Percentiles rank a stretch among this genome's conserved stretches.
phyloP scores from a whole-genome alignment of 2,329 filamentous ascomycete species.

The Fusarium burgessii region DNA sequence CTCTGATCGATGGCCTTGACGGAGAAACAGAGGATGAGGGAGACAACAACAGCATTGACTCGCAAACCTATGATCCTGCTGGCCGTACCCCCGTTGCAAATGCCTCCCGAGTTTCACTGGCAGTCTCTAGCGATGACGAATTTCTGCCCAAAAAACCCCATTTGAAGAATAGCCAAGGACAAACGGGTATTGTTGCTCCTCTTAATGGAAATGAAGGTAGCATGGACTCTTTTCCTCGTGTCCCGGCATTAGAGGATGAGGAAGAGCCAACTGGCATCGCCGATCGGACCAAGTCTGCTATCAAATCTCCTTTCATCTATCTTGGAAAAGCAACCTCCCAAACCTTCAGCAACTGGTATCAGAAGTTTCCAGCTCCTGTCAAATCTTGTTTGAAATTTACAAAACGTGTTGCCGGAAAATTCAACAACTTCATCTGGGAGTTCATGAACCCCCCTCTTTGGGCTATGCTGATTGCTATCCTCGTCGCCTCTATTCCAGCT shows the following conservation, averaged over 20 bases:
- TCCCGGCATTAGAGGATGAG: constrained; percentile 58
- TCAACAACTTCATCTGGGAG: constrained; percentile 79
- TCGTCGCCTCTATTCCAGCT: constrained; percentile 87
- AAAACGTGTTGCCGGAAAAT: constrained; percentile 54
- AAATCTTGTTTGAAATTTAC: constrained; percentile 52
- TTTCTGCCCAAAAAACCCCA: constrained; percentile 49
- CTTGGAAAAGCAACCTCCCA: constrained; percentile 41
- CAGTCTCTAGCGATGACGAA: constrained; percentile 63
- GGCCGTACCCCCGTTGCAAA: constrained; percentile 66
- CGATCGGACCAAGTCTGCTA: constrained; percentile 51
- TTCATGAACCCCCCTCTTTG: constrained; percentile 99
- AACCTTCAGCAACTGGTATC: constrained; percentile 47
- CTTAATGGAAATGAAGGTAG: constrained; percentile 57
- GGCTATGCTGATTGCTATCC: constrained; percentile 93
- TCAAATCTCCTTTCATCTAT: constrained; percentile 47
- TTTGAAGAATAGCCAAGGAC: constrained; percentile 42
- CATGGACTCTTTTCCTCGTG: constrained; percentile 73
- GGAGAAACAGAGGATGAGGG: constrained; percentile 55
- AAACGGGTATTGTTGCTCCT: constrained; percentile 41
- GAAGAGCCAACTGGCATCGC: constrained; percentile 55
- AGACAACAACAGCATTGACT: constrained; percentile 55
- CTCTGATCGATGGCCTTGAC: constrained; percentile 56
- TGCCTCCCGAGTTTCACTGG: constrained; percentile 62
- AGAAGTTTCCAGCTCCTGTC: constrained; percentile 57
- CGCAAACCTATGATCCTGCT: constrained; percentile 64